Conservation (phyloP, 441 rosid genomes). For the Gossypium laxum region DNA sequence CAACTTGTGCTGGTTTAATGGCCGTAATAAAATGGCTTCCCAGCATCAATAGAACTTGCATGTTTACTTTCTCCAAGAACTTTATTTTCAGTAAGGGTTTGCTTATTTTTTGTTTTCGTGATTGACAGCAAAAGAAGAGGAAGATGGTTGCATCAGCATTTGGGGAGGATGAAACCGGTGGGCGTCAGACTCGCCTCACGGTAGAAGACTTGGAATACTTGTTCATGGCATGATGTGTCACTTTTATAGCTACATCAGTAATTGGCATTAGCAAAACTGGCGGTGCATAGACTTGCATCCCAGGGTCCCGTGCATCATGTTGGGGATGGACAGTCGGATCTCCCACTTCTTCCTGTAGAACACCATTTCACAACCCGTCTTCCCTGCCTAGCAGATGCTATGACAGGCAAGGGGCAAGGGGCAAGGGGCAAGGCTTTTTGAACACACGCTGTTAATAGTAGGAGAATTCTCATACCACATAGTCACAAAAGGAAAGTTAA, state of each 20-base stretch:
- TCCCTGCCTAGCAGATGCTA: background rate
- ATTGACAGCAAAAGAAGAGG: constrained; percentile 77
- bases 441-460: constrained; percentile 14
- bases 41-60: background rate
- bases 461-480: constrained; percentile 12
- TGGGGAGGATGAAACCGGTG: constrained; percentile 70
- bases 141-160: constrained; percentile 87
- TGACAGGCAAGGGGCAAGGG: background rate
- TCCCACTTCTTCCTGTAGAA: background rate
- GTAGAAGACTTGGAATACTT: constrained; percentile 75
- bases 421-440: background rate
- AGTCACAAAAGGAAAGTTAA: background rate
- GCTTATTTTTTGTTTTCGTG: background rate
- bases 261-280: background rate
- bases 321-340: background rate
- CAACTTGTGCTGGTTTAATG: background rate
- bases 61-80: background rate
- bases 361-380: background rate
- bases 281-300: background rate
- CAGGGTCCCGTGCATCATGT: background rate
- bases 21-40: background rate
- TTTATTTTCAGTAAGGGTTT: background rate
- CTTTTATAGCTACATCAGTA: background rate
- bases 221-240: constrained; percentile 49
- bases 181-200: constrained; percentile 65